Evolutionary conservation across 225 moss, liverwort and hornwort genomes (phyloP), one percentile per base, ranked within the genome.

Genomic region (Marchantia polymorpha): DNA sequence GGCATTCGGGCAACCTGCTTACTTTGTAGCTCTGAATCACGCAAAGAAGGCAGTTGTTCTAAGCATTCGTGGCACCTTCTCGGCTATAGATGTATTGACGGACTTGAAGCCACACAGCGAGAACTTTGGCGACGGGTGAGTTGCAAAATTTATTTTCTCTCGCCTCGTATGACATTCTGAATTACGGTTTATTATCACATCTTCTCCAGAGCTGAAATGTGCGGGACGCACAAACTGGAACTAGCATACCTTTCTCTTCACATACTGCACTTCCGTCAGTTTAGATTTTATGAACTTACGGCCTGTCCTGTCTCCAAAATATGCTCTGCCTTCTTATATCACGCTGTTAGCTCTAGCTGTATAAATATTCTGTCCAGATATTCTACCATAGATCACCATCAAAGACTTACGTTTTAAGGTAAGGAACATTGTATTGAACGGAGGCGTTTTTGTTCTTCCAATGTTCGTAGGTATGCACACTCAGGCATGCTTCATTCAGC

Each of bases 401-500:
- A 48, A 0, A 70, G 22, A 71, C 22, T 6, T 61, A 17, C 19
- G 58, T 61, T 23, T 23, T 7, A 11, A 7, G 50, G 4, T 48
- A 50, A 6, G 15, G n/a, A 14, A n/a, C 22, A 61, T 22, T 61
- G 17, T 22, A 19, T 61, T 61, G 9, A 61, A 3, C n/a, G 61
- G 49, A 48, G 14, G 2, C 23, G 3, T 65, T 71, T 71, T 12
- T 50, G 49, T 9, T 73, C 52, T 73, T 15, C 29, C 26, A 54
- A 30, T 3, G 6, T 58, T n/a, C 83, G 76, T 86, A 96, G 96
- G 81, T 85, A 83, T 31, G 96, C 94, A 50, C 96, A 96, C 80
- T 96, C 96, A 64, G 96, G 96, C 75, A 92, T 94, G 94, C 81
- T 96, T 77, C 85, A 83, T 82, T 91, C 94, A 85, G 94, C 96